Conservation (phyloP, 306 rosid genomes). For the Vicia faba region DNA sequence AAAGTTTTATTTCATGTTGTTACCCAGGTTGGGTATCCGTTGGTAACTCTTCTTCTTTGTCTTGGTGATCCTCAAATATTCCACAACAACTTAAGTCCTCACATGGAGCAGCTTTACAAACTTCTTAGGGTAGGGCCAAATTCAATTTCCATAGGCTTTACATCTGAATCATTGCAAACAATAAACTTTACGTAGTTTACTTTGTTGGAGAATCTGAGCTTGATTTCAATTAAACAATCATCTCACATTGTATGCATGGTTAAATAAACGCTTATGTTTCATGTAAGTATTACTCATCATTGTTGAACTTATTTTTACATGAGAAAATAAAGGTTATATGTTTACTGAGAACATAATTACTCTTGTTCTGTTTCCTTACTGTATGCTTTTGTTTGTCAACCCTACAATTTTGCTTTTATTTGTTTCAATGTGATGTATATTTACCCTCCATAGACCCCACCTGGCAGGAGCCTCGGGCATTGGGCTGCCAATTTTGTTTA, state of each 20-base stretch:
- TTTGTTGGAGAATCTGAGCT: slow-evolving; percentile 21
- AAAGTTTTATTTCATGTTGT: slow-evolving; percentile 22
- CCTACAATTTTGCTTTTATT: slow-evolving; percentile 22
- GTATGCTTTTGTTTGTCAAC: not conserved
- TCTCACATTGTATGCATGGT: slow-evolving; percentile 14
- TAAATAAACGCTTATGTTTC: slow-evolving; percentile 16
- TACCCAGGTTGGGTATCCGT: slow-evolving; percentile 87
- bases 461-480: not conserved
- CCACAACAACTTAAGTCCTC: slow-evolving; percentile 77
- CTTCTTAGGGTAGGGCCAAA: slow-evolving; percentile 79
- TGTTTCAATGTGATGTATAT: slow-evolving; percentile 16
- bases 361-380: slow-evolving; percentile 11
- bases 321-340: slow-evolving; percentile 13
- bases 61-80: slow-evolving; percentile 96
- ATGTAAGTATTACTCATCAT: slow-evolving; percentile 18
- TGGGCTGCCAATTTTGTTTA: not conserved
- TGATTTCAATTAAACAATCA: slow-evolving; percentile 15
- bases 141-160: slow-evolving; percentile 2
- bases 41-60: slow-evolving; percentile 96
- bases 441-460: not conserved
- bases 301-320: slow-evolving; percentile 7
- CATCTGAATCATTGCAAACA: slow-evolving; percentile 18
- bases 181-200: slow-evolving; percentile 11
- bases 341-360: not conserved
- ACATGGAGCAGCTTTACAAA: slow-evolving; percentile 98